phyloP scores from a whole-genome alignment of 805 yeast genomes.

The Dipodascopsis uninucleata region DNA sequence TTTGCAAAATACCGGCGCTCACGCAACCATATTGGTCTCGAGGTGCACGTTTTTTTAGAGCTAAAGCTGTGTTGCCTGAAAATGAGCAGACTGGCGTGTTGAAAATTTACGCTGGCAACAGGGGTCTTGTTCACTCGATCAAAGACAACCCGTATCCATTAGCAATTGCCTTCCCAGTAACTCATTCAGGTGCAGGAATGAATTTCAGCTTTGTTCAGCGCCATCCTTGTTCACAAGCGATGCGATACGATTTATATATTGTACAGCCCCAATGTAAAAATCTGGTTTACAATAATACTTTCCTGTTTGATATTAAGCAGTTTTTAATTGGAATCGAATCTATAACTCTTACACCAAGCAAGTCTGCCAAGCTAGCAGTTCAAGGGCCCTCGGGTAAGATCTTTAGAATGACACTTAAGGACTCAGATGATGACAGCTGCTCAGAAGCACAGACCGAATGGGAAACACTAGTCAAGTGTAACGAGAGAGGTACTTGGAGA shows the following conservation, averaged over 20 bases:
- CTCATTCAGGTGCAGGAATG: conserved; percentile 38
- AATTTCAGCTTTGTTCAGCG: conserved; percentile 66
- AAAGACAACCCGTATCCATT: conserved; percentile 22
- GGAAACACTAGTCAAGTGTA: conserved; percentile 57
- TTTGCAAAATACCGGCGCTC: conserved; percentile 51
- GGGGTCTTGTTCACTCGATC: conserved; percentile 40
- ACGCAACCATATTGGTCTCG: conserved; percentile 77
- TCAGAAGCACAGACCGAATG: conserved; percentile 46
- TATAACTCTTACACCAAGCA: conserved; percentile 11
- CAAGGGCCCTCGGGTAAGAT: conserved; percentile 85
- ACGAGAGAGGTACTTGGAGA: conserved; percentile 78
- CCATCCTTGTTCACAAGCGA: conserved; percentile 66
- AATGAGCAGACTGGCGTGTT: conserved; percentile 65
- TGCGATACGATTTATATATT: conserved; percentile 72
- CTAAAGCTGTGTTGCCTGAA: conserved; percentile 78
- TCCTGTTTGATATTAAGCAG: conserved; percentile 61
- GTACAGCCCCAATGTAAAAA: conserved; percentile 76
- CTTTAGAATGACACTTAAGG: conserved; percentile 44
- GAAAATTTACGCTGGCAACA: conserved; percentile 67
- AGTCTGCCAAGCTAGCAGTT: conserved; percentile 53
- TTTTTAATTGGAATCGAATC: conserved; percentile 42
- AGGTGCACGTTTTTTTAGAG: conserved; percentile 60
- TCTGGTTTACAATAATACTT: conserved; percentile 54
- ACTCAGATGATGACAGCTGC: too few species aligned
- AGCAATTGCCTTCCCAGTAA: conserved; percentile 39